Evolutionary conservation across 179 eudicot genomes (phyloP), one percentile per base, ranked within the genome.

Genomic region (Silene coronaria): DNA sequence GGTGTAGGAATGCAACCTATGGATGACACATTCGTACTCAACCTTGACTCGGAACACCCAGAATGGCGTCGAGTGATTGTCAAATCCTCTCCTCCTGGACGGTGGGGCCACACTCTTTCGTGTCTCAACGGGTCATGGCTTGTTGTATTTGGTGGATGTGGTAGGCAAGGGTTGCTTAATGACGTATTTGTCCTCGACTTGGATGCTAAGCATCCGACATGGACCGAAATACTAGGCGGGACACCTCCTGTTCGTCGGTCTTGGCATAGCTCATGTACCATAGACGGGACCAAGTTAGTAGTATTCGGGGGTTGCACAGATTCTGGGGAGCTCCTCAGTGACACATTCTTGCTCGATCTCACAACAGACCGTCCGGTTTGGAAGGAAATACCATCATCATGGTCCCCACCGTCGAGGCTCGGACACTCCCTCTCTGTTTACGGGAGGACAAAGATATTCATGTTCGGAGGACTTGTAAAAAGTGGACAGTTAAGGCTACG

Each of bases 31-130:
- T 91, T 91, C 73, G 90, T 92, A 30, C 91, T 92, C 65, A 87
- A 91, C 74, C 92, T 92, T 7, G 92, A 91, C 68, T 81, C 92
- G 1, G 84, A 79, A 19, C 70, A 79, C 70, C 97, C 97, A 7
- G 96, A 88, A 83, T 92, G 97, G 97, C 84, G 80, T 3, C 90
- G 87, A 36, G 84, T 92, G 70, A 85, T 78, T 13, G 97, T 91
- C 0, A 76, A 82, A 64, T 85, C 92, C 16, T 88, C 97, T 19
- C 96, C 97, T 5, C 97, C 97, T 2, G 96, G 96, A 16, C 86
- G 97, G 2, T 92, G 97, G 97, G 97, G 97, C 58, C 97, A 92
- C 62, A 92, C 97, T 0, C 88, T 92, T 51, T 87, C 95, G 4
- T 88, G 94, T 81, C 81, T 92, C 10, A 86, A 92, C 12, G 90